These are phyloP conservation scores for Cladosporium sp. DNA, from an alignment of 2,329 filamentous ascomycete species.

Conservation along the genomic window DNA sequence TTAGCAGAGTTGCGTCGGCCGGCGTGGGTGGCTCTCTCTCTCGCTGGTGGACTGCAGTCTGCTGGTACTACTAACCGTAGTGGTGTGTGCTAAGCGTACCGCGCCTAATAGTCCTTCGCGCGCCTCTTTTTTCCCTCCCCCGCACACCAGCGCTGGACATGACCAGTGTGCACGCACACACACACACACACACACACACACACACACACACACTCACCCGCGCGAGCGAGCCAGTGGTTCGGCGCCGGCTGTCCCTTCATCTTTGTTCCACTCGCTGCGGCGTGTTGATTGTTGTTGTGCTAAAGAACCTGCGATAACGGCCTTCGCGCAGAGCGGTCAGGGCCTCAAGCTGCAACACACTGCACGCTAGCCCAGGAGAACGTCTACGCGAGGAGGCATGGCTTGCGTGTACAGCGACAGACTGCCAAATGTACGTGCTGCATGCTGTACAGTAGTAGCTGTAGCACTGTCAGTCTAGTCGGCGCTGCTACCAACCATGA, in stretches of 20 bases:
- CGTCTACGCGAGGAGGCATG: background rate
- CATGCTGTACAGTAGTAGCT: background rate
- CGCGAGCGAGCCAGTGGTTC: conserved; percentile 8
- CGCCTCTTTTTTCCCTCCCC: background rate
- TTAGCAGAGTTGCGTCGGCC: background rate
- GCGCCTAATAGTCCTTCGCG: conserved; percentile 1
- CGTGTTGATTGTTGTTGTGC: background rate
- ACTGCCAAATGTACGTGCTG: background rate
- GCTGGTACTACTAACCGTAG: background rate
- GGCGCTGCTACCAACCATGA: conserved; percentile 1
- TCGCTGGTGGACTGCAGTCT: no score
- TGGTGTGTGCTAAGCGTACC: background rate
- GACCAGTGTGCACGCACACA: background rate
- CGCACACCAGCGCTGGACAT: background rate
- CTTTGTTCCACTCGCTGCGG: background rate
- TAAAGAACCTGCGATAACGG: background rate
- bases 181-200: background rate
- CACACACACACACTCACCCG: background rate
- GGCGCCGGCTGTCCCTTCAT: conserved; percentile 7
- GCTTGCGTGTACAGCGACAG: background rate
- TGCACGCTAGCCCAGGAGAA: conserved; percentile 3
- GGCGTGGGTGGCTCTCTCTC: background rate
- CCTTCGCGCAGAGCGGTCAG: background rate
- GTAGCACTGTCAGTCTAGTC: background rate
- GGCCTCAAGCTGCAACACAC: conserved; percentile 1